These are phyloP conservation scores for Sarocladiaceae sp. DNA, from an alignment of 2,329 filamentous ascomycete genomes.

Conservation along the genomic window DNA sequence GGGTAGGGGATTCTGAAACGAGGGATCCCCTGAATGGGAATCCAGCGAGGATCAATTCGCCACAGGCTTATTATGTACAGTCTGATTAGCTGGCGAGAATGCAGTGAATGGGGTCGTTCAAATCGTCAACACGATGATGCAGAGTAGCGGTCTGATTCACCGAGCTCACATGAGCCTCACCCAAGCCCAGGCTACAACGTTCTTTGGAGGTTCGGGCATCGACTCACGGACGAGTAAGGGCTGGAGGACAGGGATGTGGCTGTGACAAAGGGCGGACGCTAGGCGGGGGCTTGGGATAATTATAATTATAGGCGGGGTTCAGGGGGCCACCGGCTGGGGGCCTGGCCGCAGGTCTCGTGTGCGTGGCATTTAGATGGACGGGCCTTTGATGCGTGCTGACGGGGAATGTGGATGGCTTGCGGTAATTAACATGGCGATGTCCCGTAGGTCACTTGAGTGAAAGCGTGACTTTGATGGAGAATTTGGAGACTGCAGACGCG, in stretches of 20 bases:
- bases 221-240: conserved; percentile 5
- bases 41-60: background rate
- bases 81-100: too few relatives aligned
- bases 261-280: conserved; percentile 9
- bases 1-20: conserved; percentile 3
- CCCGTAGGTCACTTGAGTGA: too few relatives aligned
- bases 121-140: background rate
- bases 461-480: too few relatives aligned
- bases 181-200: background rate
- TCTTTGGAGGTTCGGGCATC: conserved; percentile 1
- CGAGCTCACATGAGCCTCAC: conserved; percentile 3
- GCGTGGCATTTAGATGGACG: background rate
- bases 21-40: background rate
- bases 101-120: background rate
- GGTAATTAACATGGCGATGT: background rate
- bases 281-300: conserved; percentile 4
- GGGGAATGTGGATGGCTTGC: background rate
- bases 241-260: conserved; percentile 5
- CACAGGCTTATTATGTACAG: too few relatives aligned
- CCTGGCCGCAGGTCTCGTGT: conserved; percentile 6
- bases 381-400: background rate
- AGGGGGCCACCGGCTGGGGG: conserved; percentile 1
- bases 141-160: conserved; percentile 9
- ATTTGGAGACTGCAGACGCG: too few relatives aligned
- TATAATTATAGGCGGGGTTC: conserved; percentile 9